These are phyloP conservation scores for Amylocystis lapponica DNA, from an alignment of 768 basidiomycete species.

Conservation along the genomic window DNA sequence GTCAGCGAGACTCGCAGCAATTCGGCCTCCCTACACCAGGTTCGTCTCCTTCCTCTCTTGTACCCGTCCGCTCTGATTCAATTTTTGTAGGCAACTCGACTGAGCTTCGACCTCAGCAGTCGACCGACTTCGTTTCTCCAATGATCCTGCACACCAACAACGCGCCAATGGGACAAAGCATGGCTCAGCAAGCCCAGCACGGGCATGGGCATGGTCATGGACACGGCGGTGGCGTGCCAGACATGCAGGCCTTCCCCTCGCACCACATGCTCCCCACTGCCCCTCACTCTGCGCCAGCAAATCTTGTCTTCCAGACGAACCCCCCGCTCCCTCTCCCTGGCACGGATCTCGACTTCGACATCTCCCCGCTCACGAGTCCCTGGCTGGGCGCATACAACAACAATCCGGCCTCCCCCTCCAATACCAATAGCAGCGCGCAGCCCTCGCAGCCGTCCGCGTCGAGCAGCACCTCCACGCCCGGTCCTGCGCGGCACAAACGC, in stretches of 20 bases:
- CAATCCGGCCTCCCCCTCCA: constrained; percentile 18
- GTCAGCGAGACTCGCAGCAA: constrained; percentile 23
- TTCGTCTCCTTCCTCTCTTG: constrained; percentile 32
- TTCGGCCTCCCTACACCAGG: constrained; percentile 65
- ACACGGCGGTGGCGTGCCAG: constrained; percentile 23
- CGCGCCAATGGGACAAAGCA: constrained; percentile 18
- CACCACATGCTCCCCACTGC: constrained; percentile 21
- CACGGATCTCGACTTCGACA: constrained; percentile 60
- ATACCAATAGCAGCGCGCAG: constrained; percentile 8
- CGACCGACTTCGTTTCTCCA: constrained; percentile 56
- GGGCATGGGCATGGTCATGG: constrained; percentile 5
- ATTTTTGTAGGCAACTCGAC: constrained; percentile 32
- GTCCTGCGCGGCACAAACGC: constrained; percentile 28
- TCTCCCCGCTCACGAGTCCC: constrained; percentile 76
- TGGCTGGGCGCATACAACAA: constrained; percentile 63
- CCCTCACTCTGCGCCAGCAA: constrained; percentile 62
- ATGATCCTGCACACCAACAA: constrained; percentile 44
- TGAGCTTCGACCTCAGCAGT: constrained; percentile 57
- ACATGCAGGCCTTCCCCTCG: constrained; percentile 18
- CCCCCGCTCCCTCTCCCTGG: constrained; percentile 29
- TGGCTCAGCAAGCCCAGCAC: constrained; percentile 13
- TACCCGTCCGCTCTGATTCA: constrained; percentile 7
- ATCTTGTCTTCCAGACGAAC: constrained; percentile 53
- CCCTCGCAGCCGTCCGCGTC: constrained; percentile 7
- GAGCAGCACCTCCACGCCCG: too few species aligned